Conservation (phyloP, 2,329 filamentous ascomycete genomes). For the Paecilomyces niveus region DNA sequence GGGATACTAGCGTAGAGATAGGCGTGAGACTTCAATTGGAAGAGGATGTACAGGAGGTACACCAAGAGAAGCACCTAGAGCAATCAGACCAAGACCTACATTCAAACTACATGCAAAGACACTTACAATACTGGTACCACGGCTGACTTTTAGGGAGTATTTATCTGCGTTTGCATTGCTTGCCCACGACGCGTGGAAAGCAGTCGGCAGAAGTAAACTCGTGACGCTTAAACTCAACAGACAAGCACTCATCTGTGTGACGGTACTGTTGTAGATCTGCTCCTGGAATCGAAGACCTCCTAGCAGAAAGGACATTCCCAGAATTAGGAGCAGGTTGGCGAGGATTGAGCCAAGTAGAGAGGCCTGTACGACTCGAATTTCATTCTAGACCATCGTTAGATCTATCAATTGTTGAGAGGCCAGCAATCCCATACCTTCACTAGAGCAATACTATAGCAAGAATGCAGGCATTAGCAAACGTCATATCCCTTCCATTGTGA, state of each 20-base stretch:
- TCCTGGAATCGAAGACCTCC: conserved; percentile 82
- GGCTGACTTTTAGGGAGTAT: conserved; percentile 74
- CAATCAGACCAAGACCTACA: not conserved
- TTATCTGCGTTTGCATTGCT: conserved; percentile 55
- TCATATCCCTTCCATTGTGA: not conserved
- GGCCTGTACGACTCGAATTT: conserved; percentile 88
- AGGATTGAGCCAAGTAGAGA: conserved; percentile 85
- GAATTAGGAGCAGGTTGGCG: conserved; percentile 77
- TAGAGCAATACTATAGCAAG: conserved; percentile 59
- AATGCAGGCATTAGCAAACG: not conserved
- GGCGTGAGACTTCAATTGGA: conserved; percentile 85
- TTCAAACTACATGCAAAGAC: not conserved
- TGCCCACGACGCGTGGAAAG: conserved; percentile 82
- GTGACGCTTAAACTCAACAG: conserved; percentile 84
- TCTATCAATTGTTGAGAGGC: not conserved
- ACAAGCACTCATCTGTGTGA: conserved; percentile 94
- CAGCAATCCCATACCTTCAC: conserved; percentile 48
- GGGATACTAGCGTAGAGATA: conserved; percentile 92
- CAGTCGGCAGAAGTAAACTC: conserved; percentile 80
- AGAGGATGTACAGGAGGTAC: conserved; percentile 76
- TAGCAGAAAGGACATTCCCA: conserved; percentile 86
- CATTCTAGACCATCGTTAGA: conserved; percentile 42
- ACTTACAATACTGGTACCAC: conserved; percentile 77
- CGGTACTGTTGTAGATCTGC: conserved; percentile 92
- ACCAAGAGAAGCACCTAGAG: conserved; percentile 66